Evolutionary conservation across 306 rosid species (phyloP), one percentile per base, ranked within the genome.

Genomic region (Prunus kanzakura): DNA sequence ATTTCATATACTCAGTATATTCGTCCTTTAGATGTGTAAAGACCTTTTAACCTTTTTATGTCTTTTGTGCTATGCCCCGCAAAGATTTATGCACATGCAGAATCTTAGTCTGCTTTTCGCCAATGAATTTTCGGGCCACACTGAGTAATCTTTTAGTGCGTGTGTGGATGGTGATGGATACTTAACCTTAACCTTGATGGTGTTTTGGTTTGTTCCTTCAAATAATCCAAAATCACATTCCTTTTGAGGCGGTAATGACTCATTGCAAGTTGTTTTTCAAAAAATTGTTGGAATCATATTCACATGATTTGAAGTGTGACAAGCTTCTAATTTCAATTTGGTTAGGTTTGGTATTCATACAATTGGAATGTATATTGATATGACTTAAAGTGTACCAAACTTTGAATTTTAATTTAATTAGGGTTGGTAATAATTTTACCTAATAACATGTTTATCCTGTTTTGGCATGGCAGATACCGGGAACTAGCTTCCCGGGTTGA

Each of bases 401-500:
- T 82, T n/a, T 25, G 1, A 47, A 64, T n/a, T 12, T 67, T 38
- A 71, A 56, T 49, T 8, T 69, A 22, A 69, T 83, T 13, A 66
- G 41, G 60, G 22, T 49, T 62, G 55, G 11, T 57, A 35, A 51
- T 64, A 54, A 30, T 23, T 22, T 30, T 13, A 9, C 66, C 51
- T 60, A 15, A 3, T 66, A 13, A 71, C 63, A 62, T 49, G 62
- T 79, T 79, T 22, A 38, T 45, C 20, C 14, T 74, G 73, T 58
- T 71, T 78, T 73, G 86, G 72, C 45, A 69, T 80, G 87, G 27
- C 82, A 92, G 97, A 85, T 95, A 95, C 87, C 99, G 93, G 15
- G 99, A 95, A 72, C 93, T 95, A 11, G 99, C 97, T 80, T 72
- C 84, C 86, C 88, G 99, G 49, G 99, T 95, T 18, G 99, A 95